A percentile compares a stretch with the other conserved stretches of the same genome.
Conservation (phyloP, 495 filamentous ascomycete genomes). For the Podospora conica region DNA sequence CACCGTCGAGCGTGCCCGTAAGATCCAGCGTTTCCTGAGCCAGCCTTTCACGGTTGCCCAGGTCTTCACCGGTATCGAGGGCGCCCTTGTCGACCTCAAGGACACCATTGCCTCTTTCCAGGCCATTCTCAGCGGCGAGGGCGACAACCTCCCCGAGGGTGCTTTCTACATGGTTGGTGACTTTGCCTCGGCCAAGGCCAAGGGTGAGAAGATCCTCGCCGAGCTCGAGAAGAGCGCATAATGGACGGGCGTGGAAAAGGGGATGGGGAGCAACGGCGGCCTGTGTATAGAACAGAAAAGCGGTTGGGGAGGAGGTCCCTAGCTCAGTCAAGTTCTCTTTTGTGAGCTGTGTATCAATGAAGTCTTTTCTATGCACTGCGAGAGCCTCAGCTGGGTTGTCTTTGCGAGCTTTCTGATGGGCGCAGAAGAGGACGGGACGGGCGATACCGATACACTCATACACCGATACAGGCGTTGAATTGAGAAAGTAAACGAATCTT, state of each 20-base stretch:
- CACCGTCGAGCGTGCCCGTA: constrained; percentile 99
- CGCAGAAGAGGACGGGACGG: background rate
- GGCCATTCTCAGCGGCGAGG: constrained; percentile 91
- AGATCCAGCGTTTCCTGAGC: constrained; percentile 98
- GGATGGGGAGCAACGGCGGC: constrained; percentile 24
- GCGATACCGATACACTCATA: background rate
- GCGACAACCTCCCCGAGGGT: constrained; percentile 91
- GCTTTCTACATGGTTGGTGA: constrained; percentile 99
- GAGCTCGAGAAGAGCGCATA: constrained; percentile 72
- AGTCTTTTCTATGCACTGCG: constrained; percentile 26
- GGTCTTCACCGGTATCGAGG: constrained; percentile 99
- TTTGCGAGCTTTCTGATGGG: constrained; percentile 3
- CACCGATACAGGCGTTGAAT: background rate
- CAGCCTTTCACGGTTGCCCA: constrained; percentile 99
- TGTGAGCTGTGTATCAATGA: constrained; percentile 43
- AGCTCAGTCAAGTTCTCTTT: constrained; percentile 33
- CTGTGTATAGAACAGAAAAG: constrained; percentile 36
- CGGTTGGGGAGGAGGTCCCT: constrained; percentile 26
- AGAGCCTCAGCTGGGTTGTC: constrained; percentile 2
- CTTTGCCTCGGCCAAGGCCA: constrained; percentile 83
- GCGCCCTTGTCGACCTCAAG: constrained; percentile 93
- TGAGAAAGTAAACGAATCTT: background rate
- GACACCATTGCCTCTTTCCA: constrained; percentile 97
- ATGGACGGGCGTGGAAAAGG: constrained; percentile 42
- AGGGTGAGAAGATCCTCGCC: constrained; percentile 99